These are phyloP conservation scores for Hippophae tibetana DNA, from an alignment of 306 rosid genomes.

Conservation along the genomic window DNA sequence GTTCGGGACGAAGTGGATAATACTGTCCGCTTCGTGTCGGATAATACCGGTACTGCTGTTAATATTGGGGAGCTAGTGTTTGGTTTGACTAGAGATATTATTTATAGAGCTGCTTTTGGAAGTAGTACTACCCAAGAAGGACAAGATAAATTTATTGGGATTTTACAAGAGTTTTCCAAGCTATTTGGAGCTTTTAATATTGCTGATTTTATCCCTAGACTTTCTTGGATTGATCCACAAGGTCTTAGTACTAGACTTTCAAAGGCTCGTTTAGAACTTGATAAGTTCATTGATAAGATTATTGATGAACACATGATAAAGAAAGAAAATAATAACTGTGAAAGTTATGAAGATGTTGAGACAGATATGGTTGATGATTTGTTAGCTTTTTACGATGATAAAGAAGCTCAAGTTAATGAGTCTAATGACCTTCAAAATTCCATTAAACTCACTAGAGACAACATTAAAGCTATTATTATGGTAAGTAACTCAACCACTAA, in stretches of 20 bases:
- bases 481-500: conserved; percentile 17
- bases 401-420: conserved; percentile 26
- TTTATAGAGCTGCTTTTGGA: conserved; percentile 74
- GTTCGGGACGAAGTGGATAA: conserved; percentile 67
- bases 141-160: conserved; percentile 61
- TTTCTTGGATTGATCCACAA: conserved; percentile 57
- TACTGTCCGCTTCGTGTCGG: conserved; percentile 16
- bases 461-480: conserved; percentile 90
- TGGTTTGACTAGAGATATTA: conserved; percentile 48
- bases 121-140: conserved; percentile 44
- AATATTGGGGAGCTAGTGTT: conserved; percentile 65
- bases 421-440: conserved; percentile 33
- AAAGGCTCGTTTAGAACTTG: conserved; percentile 46
- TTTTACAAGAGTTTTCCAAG: conserved; percentile 74
- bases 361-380: conserved; percentile 85
- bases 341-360: conserved; percentile 13
- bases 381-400: conserved; percentile 52
- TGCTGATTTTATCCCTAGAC: conserved; percentile 56
- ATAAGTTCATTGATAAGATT: conserved; percentile 55
- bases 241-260: conserved; percentile 46
- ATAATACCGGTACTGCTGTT: conserved; percentile 24
- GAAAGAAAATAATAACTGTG: conserved; percentile 6
- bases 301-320: conserved; percentile 55
- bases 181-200: conserved; percentile 79
- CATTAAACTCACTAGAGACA: conserved; percentile 66